Percentiles rank a stretch among this genome's conserved stretches.
phyloP scores from a whole-genome alignment of 352 stramenopile species.

The Detonula confervacea region DNA sequence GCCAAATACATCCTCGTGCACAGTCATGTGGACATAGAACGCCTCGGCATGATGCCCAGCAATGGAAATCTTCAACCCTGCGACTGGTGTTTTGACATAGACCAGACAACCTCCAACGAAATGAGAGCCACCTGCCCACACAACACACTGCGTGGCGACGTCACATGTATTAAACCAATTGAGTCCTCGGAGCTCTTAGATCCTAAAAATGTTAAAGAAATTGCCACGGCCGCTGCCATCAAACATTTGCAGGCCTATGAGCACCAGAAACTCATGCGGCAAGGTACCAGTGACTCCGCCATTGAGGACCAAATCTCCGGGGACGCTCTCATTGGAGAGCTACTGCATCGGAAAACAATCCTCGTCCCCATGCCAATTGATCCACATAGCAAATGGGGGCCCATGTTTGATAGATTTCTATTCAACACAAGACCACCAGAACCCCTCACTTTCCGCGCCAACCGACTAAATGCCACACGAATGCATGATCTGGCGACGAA shows the following conservation, averaged over 20 bases:
- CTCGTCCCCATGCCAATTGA: too few species aligned
- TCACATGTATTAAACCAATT: not conserved
- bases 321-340: too few species aligned
- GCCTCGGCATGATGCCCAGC: not conserved
- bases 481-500: too few species aligned
- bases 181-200: not conserved
- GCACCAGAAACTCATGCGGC: too few species aligned
- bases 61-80: not conserved
- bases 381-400: too few species aligned
- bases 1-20: constrained; percentile 6
- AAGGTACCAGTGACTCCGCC: too few species aligned
- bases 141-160: not conserved
- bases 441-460: too few species aligned
- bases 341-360: too few species aligned
- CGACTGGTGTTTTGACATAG: not conserved
- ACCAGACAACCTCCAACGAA: not conserved
- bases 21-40: not conserved
- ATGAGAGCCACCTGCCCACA: not conserved
- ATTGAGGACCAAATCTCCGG: too few species aligned
- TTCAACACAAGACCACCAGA: too few species aligned
- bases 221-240: not conserved
- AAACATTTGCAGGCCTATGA: not conserved
- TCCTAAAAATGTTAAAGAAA: not conserved
- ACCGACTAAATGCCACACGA: too few species aligned
- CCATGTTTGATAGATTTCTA: too few species aligned